Evolutionary conservation across 257 asterid genomes (phyloP).

Genomic region (Orobanche coerulescens): DNA sequence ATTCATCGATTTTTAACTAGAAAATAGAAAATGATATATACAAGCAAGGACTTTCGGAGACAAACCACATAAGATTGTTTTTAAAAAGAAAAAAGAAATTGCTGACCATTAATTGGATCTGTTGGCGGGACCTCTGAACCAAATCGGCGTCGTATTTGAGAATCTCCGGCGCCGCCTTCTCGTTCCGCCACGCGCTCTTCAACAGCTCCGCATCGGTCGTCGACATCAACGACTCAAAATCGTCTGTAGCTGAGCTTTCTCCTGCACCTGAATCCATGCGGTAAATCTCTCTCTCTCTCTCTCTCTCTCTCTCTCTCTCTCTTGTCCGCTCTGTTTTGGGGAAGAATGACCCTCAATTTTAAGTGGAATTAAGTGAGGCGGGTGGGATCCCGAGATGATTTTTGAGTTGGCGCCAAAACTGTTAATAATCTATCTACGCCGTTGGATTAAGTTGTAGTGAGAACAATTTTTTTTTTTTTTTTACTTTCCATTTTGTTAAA

Average conservation of each 20-base stretch:
- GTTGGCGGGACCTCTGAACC: constrained; percentile 62
- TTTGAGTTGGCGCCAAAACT: constrained; percentile 28
- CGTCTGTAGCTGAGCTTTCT: constrained; percentile 46
- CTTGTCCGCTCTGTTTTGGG: background rate
- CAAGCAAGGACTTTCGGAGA: background rate
- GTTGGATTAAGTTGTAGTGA: background rate
- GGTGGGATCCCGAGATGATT: too few species aligned
- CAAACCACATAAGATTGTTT: background rate
- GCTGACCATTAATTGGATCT: constrained; percentile 60
- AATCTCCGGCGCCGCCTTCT: constrained; percentile 92
- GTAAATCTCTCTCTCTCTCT: background rate
- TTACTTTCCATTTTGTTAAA: too few species aligned
- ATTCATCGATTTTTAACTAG: background rate
- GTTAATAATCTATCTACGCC: background rate
- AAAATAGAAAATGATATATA: too few species aligned
- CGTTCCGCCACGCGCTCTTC: constrained; percentile 85
- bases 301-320: background rate
- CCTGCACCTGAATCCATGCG: constrained; percentile 52
- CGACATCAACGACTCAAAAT: constrained; percentile 56
- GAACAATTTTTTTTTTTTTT: too few species aligned
- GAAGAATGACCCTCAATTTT: background rate
- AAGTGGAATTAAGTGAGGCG: background rate
- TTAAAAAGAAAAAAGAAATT: background rate
- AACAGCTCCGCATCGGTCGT: constrained; percentile 74
- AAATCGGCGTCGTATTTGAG: constrained; percentile 55